Base-by-base conservation (phyloP, 163 green algal genomes). In the Chloromonas sp. region DNA sequence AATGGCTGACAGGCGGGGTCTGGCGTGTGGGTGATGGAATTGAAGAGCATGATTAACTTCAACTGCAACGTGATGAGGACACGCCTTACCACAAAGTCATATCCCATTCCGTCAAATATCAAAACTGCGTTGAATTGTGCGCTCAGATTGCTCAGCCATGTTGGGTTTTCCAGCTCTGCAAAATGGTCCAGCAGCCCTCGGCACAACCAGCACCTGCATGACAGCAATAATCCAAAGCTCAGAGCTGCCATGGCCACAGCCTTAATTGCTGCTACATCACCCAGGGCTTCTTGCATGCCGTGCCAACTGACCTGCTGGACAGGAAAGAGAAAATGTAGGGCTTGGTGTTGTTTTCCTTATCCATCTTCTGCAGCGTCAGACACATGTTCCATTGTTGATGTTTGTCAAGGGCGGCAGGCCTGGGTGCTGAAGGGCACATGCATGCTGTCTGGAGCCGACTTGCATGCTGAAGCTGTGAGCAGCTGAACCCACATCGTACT, bases 121-220 rank as follows among this genome's bases (percentile, higher is more conserved):
- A 89, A 80, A 59, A 89, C 86, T 1, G 83, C 78, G 14, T 87
- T 78, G 78, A 87, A 87, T 80, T 89, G 86, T 0, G 86, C 70
- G 0, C 74, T 87, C 14, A 89, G 3, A 0, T 60, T 78, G 0
- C 81, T 82, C 60, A 89, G 66, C 60, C 78, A 81, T 1, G 61
- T 60, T 0, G 8, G 66, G 66, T 74, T 74, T 11, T 74, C 66
- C 66, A 15, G 5, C 5, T 5, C 11, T 3, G 1, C 66, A 60
- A 78, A 87, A 70, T 84, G 84, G 1, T 70, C 13, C 80, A 89
- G 76, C 62, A 89, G 83, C 3, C 15, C 61, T 14, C 86, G 86
- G 70, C 86, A 89, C 60, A 86, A 82, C 1, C 82, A 78, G 60
- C 86, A 88, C 0, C 85, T 88, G 84, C 78, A 60, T 14, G 59